Conservation (phyloP, 148 eudicot species). For the Rhododendron molle region DNA sequence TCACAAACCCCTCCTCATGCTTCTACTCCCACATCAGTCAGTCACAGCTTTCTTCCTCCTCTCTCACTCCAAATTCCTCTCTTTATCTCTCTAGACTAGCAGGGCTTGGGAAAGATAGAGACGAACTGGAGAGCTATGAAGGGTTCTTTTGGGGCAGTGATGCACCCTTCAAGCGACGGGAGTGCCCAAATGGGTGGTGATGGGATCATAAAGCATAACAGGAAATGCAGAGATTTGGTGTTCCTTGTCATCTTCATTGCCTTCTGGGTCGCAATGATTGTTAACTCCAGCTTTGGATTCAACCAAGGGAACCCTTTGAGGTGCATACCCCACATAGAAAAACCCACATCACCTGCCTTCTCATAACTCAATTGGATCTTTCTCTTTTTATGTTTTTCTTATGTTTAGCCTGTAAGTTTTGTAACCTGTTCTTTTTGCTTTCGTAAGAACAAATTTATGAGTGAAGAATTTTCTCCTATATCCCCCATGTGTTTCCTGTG, state of each 20-base stretch:
- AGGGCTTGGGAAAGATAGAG: not conserved
- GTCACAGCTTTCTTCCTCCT: conserved; percentile 16
- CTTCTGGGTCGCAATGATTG: conserved; percentile 98
- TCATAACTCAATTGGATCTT: conserved; percentile 15
- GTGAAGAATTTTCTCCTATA: not conserved
- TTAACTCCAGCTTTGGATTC: conserved; percentile 92
- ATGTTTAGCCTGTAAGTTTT: not conserved
- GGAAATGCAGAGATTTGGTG: conserved; percentile 87
- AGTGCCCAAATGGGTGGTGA: conserved; percentile 36
- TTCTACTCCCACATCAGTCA: not conserved
- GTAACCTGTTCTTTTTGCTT: not conserved
- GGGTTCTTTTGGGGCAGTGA: conserved; percentile 65
- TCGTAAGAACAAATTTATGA: not conserved
- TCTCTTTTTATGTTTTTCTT: not conserved
- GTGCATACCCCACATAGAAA: conserved; percentile 23
- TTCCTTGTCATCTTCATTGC: conserved; percentile 79
- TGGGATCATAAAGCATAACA: conserved; percentile 66
- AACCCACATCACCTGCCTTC: not conserved
- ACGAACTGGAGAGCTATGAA: conserved; percentile 33
- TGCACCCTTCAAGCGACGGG: conserved; percentile 68
- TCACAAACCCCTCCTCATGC: not conserved
- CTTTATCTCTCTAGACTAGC: conserved; percentile 7
- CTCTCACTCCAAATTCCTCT: conserved; percentile 16
- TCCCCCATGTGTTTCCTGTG: not conserved
- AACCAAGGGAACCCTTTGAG: conserved; percentile 90